Evolutionary conservation across 139 green algal genomes (phyloP).

Genomic region (Closterium sp.): DNA sequence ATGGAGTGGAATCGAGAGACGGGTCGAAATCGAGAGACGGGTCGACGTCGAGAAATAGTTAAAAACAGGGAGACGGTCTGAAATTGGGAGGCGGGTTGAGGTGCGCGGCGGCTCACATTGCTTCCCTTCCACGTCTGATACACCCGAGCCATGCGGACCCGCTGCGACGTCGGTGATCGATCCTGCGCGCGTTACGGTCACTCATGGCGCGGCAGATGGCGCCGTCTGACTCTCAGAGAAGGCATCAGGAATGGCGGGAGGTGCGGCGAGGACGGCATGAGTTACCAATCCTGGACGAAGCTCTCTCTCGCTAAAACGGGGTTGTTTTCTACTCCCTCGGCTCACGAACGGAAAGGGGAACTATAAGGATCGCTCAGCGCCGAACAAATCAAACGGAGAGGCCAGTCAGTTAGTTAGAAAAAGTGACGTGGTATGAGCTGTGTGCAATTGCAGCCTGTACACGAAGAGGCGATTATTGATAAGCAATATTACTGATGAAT

Average conservation of each 20-base stretch:
- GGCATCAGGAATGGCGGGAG: neutral
- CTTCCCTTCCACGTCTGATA: conserved; percentile 40
- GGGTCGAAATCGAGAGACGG: neutral
- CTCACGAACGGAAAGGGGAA: neutral
- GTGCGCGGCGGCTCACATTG: conserved; percentile 24
- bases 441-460: neutral
- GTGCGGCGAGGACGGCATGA: neutral
- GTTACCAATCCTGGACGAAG: neutral
- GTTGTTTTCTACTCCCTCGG: neutral
- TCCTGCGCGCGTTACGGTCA: neutral
- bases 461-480: too few species aligned
- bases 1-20: neutral
- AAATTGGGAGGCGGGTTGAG: neutral
- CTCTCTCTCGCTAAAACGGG: neutral
- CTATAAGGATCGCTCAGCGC: neutral
- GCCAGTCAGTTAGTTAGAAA: neutral
- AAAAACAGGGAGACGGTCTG: neutral
- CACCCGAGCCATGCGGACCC: conserved; percentile 21
- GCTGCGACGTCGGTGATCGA: neutral
- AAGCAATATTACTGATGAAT: too few species aligned
- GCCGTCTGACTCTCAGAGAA: neutral
- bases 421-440: neutral
- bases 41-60: neutral
- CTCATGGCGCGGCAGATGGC: neutral
- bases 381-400: neutral